Conservation (phyloP, 495 filamentous ascomycete species). For the Hypoxylon cercidicola region DNA sequence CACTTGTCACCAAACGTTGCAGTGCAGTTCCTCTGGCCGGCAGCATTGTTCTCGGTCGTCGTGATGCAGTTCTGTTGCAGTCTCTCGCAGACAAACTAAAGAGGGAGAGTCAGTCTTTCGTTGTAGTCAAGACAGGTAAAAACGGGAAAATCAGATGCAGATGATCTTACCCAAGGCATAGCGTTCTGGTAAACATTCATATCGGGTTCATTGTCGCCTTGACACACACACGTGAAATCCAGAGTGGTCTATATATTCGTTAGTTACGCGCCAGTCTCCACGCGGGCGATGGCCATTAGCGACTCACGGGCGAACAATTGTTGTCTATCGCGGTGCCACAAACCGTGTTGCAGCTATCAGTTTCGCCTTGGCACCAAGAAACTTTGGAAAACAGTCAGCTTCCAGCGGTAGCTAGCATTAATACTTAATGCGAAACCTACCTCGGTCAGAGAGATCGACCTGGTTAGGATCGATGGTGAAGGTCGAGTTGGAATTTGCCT, state of each 20-base stretch:
- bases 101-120: conserved; percentile 14
- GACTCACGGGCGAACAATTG: conserved; percentile 47
- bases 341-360: conserved; percentile 48
- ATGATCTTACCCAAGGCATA: conserved; percentile 48
- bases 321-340: conserved; percentile 45
- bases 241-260: conserved; percentile 38
- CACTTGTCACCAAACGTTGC: conserved; percentile 45
- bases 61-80: conserved; percentile 48
- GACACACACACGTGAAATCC: conserved; percentile 50
- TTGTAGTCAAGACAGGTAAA: background rate
- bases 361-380: conserved; percentile 49
- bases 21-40: conserved; percentile 50
- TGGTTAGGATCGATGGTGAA: conserved; percentile 46
- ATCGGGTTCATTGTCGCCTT: conserved; percentile 46
- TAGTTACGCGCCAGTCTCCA: conserved; percentile 13
- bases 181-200: conserved; percentile 48
- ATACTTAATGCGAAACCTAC: conserved; percentile 24
- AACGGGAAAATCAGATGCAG: background rate
- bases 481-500: conserved; percentile 46
- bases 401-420: background rate
- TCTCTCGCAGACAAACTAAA: conserved; percentile 51
- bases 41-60: conserved; percentile 41
- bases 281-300: background rate
- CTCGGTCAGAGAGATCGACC: conserved; percentile 36
- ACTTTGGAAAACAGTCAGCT: conserved; percentile 40